A percentile compares a stretch with the other conserved stretches of the same genome.
These are phyloP conservation scores for Rhododendron henanense DNA, from an alignment of 148 eudicot genomes.

Conservation along the genomic window DNA sequence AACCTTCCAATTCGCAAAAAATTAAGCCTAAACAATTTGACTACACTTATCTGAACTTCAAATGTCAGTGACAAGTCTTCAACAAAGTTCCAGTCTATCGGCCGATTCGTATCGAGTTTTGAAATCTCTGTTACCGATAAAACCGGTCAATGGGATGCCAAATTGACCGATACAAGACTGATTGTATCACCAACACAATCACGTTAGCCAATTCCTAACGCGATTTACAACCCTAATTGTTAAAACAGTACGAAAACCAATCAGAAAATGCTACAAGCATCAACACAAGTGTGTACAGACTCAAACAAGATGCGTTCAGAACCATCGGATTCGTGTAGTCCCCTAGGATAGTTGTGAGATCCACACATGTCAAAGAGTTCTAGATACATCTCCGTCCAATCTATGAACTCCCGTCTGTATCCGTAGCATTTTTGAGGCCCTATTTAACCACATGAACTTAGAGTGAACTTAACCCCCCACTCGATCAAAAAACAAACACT, in stretches of 20 bases:
- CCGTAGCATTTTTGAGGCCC: neutral
- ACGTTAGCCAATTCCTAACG: neutral
- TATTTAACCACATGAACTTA: neutral
- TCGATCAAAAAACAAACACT: neutral
- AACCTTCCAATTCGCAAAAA: constrained; percentile 1
- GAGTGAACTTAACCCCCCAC: neutral
- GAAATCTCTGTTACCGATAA: neutral
- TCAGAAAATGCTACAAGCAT: neutral
- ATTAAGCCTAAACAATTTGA: neutral
- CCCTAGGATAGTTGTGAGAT: neutral
- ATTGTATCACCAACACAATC: neutral
- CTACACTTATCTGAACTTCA: neutral
- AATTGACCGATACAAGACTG: neutral
- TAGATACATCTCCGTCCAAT: neutral
- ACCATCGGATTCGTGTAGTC: neutral
- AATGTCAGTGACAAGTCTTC: neutral
- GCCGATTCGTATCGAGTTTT: neutral
- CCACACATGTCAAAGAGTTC: neutral
- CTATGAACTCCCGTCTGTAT: neutral
- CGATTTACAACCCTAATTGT: neutral
- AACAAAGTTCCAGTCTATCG: neutral
- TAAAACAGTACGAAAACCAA: neutral
- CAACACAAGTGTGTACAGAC: neutral
- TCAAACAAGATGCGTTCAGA: neutral
- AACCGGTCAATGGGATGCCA: neutral